phyloP scores from a whole-genome alignment of 768 basidiomycete genomes.

The Naganishia friedmannii region DNA sequence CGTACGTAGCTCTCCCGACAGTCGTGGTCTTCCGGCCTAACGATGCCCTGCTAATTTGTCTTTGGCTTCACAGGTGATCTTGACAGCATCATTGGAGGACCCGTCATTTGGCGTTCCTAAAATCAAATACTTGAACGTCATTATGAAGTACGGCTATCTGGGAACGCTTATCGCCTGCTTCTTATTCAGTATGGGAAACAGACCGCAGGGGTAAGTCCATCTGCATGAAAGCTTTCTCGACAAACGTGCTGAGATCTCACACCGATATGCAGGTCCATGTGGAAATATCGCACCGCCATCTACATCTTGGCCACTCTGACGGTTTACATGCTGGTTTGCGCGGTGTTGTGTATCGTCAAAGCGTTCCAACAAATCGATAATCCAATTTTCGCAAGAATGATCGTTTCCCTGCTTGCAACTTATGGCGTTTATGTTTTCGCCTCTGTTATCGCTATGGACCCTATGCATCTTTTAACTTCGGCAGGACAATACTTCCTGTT shows the following conservation, averaged over 20 bases:
- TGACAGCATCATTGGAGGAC: conserved; percentile 83
- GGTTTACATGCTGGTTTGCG: conserved; percentile 77
- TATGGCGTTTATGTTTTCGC: conserved; percentile 77
- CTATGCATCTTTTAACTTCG: conserved; percentile 90
- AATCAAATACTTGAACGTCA: conserved; percentile 70
- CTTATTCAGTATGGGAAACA: conserved; percentile 93
- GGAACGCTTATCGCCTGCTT: conserved; percentile 84
- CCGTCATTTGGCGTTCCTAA: conserved; percentile 63
- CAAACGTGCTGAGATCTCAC: not conserved
- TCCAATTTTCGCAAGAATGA: conserved; percentile 66
- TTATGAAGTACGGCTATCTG: conserved; percentile 77
- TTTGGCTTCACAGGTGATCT: conserved; percentile 62
- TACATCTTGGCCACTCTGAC: conserved; percentile 73
- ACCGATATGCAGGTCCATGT: conserved; percentile 59
- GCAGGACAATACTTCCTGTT: conserved; percentile 83
- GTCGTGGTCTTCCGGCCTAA: no score
- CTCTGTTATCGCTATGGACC: conserved; percentile 81
- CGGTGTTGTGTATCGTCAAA: conserved; percentile 73
- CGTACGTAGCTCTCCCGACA: conserved; percentile 57
- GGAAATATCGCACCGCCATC: conserved; percentile 80
- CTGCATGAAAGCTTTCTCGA: not conserved
- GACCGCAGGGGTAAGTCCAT: conserved; percentile 69
- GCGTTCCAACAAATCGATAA: conserved; percentile 65
- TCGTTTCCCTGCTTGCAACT: conserved; percentile 80
- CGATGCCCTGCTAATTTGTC: not conserved